Conservation (phyloP, 2,329 filamentous ascomycete species). For the Gaeumannomyces sp. region DNA sequence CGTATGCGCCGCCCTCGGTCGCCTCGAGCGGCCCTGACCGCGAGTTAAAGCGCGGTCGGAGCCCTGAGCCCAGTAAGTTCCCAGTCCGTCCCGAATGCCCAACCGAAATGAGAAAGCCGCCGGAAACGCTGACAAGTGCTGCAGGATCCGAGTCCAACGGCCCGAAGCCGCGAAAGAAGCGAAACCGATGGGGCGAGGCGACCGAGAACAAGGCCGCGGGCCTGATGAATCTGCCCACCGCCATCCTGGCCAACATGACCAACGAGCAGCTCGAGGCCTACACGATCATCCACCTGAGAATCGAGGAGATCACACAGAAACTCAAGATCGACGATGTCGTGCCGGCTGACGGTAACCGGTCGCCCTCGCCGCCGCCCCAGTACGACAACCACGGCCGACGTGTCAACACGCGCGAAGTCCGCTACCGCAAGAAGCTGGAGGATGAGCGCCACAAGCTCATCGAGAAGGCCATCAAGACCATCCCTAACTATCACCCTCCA, state of each 20-base stretch:
- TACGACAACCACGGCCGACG: constrained; percentile 99
- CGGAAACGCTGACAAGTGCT: constrained; percentile 13
- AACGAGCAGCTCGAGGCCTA: constrained; percentile 97
- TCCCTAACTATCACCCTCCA: constrained; percentile 98
- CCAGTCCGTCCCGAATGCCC: constrained; percentile 31
- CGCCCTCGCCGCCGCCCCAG: constrained; percentile 89
- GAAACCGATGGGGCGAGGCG: constrained; percentile 96
- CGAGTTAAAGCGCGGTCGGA: constrained; percentile 80
- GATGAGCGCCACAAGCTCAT: constrained; percentile 98
- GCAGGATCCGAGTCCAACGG: constrained; percentile 59
- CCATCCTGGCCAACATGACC: constrained; percentile 96
- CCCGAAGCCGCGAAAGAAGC: constrained; percentile 88
- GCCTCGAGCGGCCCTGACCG: constrained; percentile 30
- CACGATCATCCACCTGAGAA: constrained; percentile 87
- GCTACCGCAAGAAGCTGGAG: constrained; percentile 95
- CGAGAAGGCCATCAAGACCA: constrained; percentile 98
- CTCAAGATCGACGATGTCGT: constrained; percentile 98
- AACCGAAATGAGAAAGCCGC: constrained; percentile 47
- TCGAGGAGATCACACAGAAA: constrained; percentile 99
- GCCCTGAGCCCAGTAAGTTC: constrained; percentile 70
- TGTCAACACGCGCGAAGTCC: constrained; percentile 98
- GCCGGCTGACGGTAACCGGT: constrained; percentile 93
- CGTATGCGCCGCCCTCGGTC: constrained; percentile 3
- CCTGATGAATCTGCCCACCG: constrained; percentile 92
- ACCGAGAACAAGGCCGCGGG: constrained; percentile 98